A percentile compares a stretch with the other conserved stretches of the same genome.
phyloP scores from a whole-genome alignment of 352 stramenopile species.

The Globisporangium apiculatum region DNA sequence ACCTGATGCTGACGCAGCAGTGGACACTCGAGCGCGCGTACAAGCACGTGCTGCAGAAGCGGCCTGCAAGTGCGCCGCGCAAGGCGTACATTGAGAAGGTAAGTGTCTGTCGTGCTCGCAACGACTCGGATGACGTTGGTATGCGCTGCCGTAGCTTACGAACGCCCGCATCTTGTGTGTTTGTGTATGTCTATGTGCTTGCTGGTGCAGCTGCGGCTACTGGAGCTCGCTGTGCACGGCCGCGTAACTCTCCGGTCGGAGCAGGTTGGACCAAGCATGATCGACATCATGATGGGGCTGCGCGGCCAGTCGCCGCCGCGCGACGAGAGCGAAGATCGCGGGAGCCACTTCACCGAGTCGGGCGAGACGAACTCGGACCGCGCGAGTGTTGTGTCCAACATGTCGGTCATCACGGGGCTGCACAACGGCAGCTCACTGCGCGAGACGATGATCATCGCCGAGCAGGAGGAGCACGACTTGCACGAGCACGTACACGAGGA shows the following conservation, averaged over 20 bases:
- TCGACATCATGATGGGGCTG: slow-evolving; percentile 64
- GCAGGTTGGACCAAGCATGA: slow-evolving; percentile 66
- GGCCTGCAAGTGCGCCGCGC: slow-evolving; percentile 48
- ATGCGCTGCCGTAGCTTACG: too few relatives aligned
- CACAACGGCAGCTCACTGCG: slow-evolving; percentile 48
- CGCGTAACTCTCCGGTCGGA: slow-evolving; percentile 52
- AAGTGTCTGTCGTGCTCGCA: neutral
- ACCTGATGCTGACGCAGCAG: slow-evolving; percentile 46
- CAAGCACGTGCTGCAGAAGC: slow-evolving; percentile 50
- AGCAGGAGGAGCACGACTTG: slow-evolving; percentile 24
- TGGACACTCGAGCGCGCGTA: slow-evolving; percentile 61
- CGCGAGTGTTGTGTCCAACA: slow-evolving; percentile 55
- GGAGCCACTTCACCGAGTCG: slow-evolving; percentile 38
- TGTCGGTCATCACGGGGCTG: slow-evolving; percentile 37
- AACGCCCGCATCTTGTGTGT: neutral
- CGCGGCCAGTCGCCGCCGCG: slow-evolving; percentile 25
- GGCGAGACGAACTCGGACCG: slow-evolving; percentile 37
- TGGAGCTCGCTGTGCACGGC: slow-evolving; percentile 54
- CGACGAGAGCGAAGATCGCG: slow-evolving; percentile 34
- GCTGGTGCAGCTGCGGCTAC: slow-evolving; percentile 24
- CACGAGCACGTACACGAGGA: slow-evolving; percentile 9
- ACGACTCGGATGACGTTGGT: neutral
- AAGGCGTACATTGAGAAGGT: slow-evolving; percentile 65
- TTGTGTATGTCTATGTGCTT: neutral
- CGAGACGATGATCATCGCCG: slow-evolving; percentile 62